A percentile compares a stretch with the other conserved stretches of the same genome.
Conservation (phyloP, 192 early-diverging fungal species). For the Coemansia sp. region DNA sequence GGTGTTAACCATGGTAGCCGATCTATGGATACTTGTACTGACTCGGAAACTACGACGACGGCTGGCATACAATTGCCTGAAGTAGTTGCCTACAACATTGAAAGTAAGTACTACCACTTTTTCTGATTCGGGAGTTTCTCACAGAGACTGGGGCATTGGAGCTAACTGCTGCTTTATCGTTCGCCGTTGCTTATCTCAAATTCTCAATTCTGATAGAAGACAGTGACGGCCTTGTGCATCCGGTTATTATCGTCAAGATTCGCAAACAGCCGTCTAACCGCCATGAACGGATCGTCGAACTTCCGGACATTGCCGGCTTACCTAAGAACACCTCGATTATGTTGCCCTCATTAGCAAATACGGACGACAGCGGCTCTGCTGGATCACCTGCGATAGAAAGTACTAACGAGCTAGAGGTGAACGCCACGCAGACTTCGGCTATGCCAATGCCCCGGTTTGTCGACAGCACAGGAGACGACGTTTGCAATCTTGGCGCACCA, state of each 20-base stretch:
- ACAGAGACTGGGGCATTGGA: not conserved
- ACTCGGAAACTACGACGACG: not conserved
- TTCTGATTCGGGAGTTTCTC: not conserved
- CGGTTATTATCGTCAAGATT: constrained; percentile 46
- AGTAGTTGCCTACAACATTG: constrained; percentile 45
- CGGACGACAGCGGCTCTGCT: not conserved
- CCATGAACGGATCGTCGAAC: constrained; percentile 18
- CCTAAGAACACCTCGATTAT: constrained; percentile 19
- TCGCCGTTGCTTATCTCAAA: not conserved
- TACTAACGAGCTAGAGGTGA: not conserved
- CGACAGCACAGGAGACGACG: not conserved
- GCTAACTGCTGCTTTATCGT: not conserved
- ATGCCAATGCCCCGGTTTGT: not conserved
- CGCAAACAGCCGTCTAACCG: constrained; percentile 12
- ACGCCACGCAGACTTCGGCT: not conserved
- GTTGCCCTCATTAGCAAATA: not conserved
- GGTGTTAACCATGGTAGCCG: not conserved
- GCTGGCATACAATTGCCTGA: constrained; percentile 8
- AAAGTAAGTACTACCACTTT: constrained; percentile 30
- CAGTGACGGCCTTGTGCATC: constrained; percentile 46
- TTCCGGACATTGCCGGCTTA: constrained; percentile 19
- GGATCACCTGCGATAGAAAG: not conserved
- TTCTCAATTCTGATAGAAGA: constrained; percentile 33
- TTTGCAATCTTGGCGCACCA: not conserved
- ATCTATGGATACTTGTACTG: not conserved